Base-by-base conservation (phyloP, 805 yeast species). In the Candida corydali region DNA sequence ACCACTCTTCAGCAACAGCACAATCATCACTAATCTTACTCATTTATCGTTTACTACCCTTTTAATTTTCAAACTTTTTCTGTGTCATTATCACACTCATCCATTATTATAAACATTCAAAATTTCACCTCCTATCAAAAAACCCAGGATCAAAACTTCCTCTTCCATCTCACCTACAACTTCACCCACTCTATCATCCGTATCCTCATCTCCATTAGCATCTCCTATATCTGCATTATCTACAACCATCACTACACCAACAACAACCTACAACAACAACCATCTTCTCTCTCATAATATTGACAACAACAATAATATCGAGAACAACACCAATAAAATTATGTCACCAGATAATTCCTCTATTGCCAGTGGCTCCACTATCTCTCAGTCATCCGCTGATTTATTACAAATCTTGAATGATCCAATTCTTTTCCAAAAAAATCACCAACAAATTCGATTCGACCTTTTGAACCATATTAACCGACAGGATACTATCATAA, bases 351-450 rank as follows among this genome's bases (percentile, higher is more conserved):
- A n/a, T n/a, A n/a, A n/a, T n/a, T n/a, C n/a, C n/a, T n/a, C n/a
- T n/a, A n/a, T n/a, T n/a, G n/a, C n/a, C n/a, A n/a, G n/a, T n/a
- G n/a, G n/a, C n/a, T n/a, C n/a, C n/a, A n/a, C n/a, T n/a, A n/a
- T n/a, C n/a, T n/a, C n/a, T n/a, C n/a, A n/a, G n/a, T n/a, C 38
- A 17, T 14, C 6, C 20, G 40, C 46, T 18, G 59, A 52, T 40
- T 46, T 66, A 43, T 43, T 65, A 38, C 52, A 51, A 41, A 51
- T 64, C 39, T 61, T 66, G 29, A 68, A 64, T 39, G 65, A 65
- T 46, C 73, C 73, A 15, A 54, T 47, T 17, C 51, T 51, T 36
- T 64, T 52, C 41, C 46, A 55, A 18, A 47, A 53, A 22, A 47
- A 60, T 26, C 52, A 52, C 27, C 50, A 54, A 4, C 46, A 47